phyloP scores from a whole-genome alignment of 371 early-diverging fungal genomes.

The Apophysomyces variabilis region DNA sequence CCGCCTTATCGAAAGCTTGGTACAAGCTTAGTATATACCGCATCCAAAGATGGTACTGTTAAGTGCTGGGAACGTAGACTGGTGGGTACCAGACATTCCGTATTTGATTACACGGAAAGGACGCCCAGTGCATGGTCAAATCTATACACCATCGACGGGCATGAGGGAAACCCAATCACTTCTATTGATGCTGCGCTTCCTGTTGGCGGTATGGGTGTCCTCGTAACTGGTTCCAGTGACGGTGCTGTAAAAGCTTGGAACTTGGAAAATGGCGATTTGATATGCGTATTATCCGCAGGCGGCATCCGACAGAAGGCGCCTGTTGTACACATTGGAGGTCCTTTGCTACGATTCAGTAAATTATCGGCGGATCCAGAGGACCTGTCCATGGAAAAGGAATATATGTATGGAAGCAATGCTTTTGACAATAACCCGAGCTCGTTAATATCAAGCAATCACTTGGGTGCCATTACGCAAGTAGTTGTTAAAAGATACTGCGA shows the following conservation, averaged over 20 bases:
- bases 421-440: not conserved
- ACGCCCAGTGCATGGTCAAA: constrained; percentile 29
- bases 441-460: constrained; percentile 20
- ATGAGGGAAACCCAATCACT: constrained; percentile 19
- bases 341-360: not conserved
- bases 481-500: constrained; percentile 37
- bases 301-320: constrained; percentile 41
- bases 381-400: not conserved
- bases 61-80: constrained; percentile 48
- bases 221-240: constrained; percentile 85
- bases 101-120: not conserved
- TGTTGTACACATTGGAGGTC: constrained; percentile 55
- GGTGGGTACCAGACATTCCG: not conserved
- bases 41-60: constrained; percentile 35
- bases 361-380: not conserved
- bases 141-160: constrained; percentile 29
- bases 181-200: constrained; percentile 36
- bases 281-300: constrained; percentile 38
- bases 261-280: constrained; percentile 70
- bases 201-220: constrained; percentile 40
- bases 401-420: not conserved
- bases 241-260: constrained; percentile 91
- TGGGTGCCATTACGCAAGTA: constrained; percentile 31
- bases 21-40: constrained; percentile 35
- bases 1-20: constrained; percentile 25